These are phyloP conservation scores for Leccinellum luteum DNA, from an alignment of 768 basidiomycete species.

Conservation along the genomic window DNA sequence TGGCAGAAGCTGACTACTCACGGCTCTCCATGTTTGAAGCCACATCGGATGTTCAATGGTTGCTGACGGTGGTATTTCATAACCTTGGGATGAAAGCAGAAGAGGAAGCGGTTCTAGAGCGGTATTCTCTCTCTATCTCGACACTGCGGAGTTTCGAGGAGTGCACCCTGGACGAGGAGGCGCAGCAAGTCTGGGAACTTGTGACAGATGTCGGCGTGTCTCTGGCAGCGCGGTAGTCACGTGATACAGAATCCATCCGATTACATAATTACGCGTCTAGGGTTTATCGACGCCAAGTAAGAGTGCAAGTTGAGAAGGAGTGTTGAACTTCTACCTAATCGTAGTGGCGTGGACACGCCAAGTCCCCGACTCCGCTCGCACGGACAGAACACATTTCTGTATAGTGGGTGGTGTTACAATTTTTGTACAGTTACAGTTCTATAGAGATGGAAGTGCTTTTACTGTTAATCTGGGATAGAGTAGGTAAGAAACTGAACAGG, in stretches of 20 bases:
- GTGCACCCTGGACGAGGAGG: conserved; percentile 49
- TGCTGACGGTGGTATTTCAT: conserved; percentile 68
- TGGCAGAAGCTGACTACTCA: conserved; percentile 65
- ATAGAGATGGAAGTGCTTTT: too few relatives aligned
- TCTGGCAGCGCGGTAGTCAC: conserved; percentile 41
- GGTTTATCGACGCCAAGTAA: conserved; percentile 8
- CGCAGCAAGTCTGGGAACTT: conserved; percentile 53
- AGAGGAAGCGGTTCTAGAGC: conserved; percentile 51
- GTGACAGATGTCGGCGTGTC: conserved; percentile 58
- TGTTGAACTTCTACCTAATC: conserved; percentile 11
- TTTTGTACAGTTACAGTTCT: too few relatives aligned
- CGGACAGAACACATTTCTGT: too few relatives aligned
- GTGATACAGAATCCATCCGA: conserved; percentile 13
- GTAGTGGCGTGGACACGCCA: too few relatives aligned
- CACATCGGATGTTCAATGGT: conserved; percentile 67
- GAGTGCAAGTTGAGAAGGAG: background rate
- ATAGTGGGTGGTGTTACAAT: too few relatives aligned
- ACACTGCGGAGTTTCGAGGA: conserved; percentile 42
- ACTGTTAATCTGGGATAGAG: too few relatives aligned
- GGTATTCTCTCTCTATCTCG: conserved; percentile 46
- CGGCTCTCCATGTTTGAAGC: conserved; percentile 57
- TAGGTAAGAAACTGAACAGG: too few relatives aligned
- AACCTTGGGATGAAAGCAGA: conserved; percentile 56
- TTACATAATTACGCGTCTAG: conserved; percentile 22
- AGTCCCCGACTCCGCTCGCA: too few relatives aligned